Base-by-base conservation (phyloP, 2,329 filamentous ascomycete genomes). In the Hypoxylon sp. region DNA sequence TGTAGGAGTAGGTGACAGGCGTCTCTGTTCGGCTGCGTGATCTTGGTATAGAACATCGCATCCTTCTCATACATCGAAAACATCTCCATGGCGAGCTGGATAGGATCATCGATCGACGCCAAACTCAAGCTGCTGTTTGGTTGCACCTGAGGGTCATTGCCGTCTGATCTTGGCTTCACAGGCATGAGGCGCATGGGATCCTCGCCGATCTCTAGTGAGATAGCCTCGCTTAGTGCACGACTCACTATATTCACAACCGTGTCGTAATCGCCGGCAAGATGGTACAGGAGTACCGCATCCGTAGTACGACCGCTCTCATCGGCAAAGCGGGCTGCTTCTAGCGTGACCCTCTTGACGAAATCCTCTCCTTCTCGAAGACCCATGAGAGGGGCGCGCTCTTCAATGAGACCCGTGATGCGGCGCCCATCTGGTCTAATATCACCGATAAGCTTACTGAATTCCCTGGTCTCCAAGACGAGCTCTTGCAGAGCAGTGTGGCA, bases 401-500 rank as follows among this genome's bases (percentile, higher is more conserved):
- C 92, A 57, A 99, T 92, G 17, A 91, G 83, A 41, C 94, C 94
- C 50, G 84, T 85, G 61, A 96, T 90, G 51, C 92, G 87, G 55
- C 85, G 87, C 15, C 94, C 94, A 67, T 97, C 91, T 1, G 85
- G 83, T 52, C 86, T 83, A 63, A 99, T 91, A 69, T 99, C 95
- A 43, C 95, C 94, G 37, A 99, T 85, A 9, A 99, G 78, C 66
- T 91, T 89, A 66, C 92, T 93, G 71, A 97, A 99, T 68, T 99
- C 94, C 60, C 93, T 86, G 13, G 92, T 96, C 74, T 99, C 94
- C n/a, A 99, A 80, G 17, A 97, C 91, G 47, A 97, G 85, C 71
- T 97, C 94, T 25, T 92, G 89, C 49, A 99, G 78, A 5, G 91
- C 93, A 71, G 96, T 91, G 71, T 97, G 91, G 72, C 93, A 97